Conservation (phyloP, 2,329 filamentous ascomycete genomes). For the Diplodia mutila region DNA sequence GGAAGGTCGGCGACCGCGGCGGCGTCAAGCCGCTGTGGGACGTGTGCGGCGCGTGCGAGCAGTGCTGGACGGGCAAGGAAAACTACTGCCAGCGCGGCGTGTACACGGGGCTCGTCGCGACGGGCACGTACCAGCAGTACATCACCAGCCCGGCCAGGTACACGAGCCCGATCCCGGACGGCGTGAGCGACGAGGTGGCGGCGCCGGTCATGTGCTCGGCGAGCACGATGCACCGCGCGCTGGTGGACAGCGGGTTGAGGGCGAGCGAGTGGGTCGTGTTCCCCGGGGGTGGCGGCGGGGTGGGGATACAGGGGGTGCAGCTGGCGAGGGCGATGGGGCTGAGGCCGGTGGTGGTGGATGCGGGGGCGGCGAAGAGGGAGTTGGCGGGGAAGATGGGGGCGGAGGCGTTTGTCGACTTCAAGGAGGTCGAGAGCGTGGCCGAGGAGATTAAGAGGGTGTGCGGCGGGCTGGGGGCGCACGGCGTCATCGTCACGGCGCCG, state of each 20-base stretch:
- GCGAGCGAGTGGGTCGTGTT: slow-evolving; percentile 61
- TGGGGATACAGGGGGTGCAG: slow-evolving; percentile 62
- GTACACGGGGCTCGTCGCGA: slow-evolving; percentile 50
- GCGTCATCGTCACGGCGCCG: slow-evolving; percentile 46
- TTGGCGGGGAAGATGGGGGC: slow-evolving; percentile 10
- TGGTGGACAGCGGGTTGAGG: slow-evolving; percentile 55
- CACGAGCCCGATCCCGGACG: slow-evolving; percentile 40
- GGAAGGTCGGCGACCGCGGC: slow-evolving; percentile 57
- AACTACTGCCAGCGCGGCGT: slow-evolving; percentile 55
- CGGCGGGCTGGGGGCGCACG: slow-evolving; percentile 38
- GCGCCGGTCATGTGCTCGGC: slow-evolving; percentile 46
- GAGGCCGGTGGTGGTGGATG: slow-evolving; percentile 58
- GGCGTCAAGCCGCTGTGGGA: slow-evolving; percentile 58
- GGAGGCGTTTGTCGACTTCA: slow-evolving; percentile 32
- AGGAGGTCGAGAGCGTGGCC: slow-evolving; percentile 37
- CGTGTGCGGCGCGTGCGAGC: slow-evolving; percentile 55
- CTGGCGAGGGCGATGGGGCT: slow-evolving; percentile 52
- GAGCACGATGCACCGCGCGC: slow-evolving; percentile 61
- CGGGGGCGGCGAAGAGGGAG: slow-evolving; percentile 37
- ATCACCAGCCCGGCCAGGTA: slow-evolving; percentile 59
- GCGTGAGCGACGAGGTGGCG: slow-evolving; percentile 37
- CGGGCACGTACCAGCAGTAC: slow-evolving; percentile 61
- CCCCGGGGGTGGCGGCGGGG: slow-evolving; percentile 58
- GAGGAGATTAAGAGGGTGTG: slow-evolving; percentile 41
- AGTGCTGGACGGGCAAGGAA: slow-evolving; percentile 58